Evolutionary conservation across 2,329 filamentous ascomycete genomes (phyloP), one percentile per base, ranked within the genome.

Genomic region (Aphanocladium album): DNA sequence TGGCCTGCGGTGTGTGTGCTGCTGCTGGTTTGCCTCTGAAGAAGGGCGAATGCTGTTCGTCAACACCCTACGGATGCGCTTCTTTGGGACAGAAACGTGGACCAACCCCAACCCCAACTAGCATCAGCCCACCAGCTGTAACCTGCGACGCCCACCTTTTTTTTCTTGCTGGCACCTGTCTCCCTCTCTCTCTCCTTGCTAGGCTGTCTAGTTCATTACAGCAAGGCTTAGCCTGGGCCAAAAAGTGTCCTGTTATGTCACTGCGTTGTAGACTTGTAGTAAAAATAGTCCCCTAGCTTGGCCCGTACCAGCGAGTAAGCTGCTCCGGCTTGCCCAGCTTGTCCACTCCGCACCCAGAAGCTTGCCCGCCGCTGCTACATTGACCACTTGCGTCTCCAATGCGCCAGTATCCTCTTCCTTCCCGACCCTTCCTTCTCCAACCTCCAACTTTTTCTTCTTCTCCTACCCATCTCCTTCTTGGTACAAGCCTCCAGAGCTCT

Each of bases 401-500:
- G 4, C 35, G 16, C 25, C 19, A 45, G 35, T 33, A 16, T 16
- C 25, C 37, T 19, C 21, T 19, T 19, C 33, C 43, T 51, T 14
- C 35, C 25, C 2, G 25, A 27, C 25, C 53, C 47, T 41, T 57
- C 30, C 39, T 61, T 52, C 59, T 61, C 57, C 57, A 60, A 56
- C 60, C 30, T 51, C 57, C 41, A 39, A 46, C 30, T 11, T 54
- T 57, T 45, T 54, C 27, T 43, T 62, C 27, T 60, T 52, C 21
- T 57, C 61, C 57, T 25, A 6, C 12, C 17, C 55, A 63, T 62
- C 63, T 65, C 63, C 1, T 47, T 43, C 49, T 39, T 41, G 11
- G n/a, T 41, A 19, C 6, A 39, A 39, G 35, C 35, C 35, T 11
- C 35, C 35, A 17, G 35, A 16, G 4, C 11, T 39, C 5, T 9